phyloP scores from a whole-genome alignment of 352 stramenopile genomes.

The Elongisporangium prolatum region DNA sequence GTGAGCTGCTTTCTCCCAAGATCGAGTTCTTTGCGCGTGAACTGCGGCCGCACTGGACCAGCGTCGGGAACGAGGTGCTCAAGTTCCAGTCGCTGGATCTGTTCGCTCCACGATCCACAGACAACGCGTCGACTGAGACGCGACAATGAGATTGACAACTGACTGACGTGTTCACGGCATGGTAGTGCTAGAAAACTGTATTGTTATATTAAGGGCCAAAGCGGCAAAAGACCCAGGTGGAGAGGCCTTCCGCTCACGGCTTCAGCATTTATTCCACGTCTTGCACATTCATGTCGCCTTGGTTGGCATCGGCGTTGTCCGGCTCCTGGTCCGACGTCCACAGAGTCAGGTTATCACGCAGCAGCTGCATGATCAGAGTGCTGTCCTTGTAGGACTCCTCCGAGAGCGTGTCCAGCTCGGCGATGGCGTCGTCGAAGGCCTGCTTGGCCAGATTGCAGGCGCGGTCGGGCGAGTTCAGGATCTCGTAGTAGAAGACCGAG shows the following conservation, averaged over 20 bases:
- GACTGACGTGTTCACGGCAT: background rate
- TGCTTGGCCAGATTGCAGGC: constrained; percentile 94
- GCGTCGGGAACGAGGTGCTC: constrained; percentile 54
- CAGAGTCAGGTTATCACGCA: constrained; percentile 99
- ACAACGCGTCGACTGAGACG: background rate
- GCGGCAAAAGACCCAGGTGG: background rate
- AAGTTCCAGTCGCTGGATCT: background rate
- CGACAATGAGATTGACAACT: background rate
- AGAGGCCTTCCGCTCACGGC: background rate
- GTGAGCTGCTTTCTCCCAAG: constrained; percentile 9
- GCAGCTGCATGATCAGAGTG: constrained; percentile 99
- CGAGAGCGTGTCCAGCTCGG: constrained; percentile 98
- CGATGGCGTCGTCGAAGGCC: constrained; percentile 99
- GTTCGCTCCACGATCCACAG: background rate
- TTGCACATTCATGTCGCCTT: constrained; percentile 85
- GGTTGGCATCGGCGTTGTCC: constrained; percentile 85
- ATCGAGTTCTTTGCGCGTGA: constrained; percentile 69
- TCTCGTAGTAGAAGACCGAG: constrained; percentile 99
- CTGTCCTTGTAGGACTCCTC: constrained; percentile 99
- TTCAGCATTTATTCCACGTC: constrained; percentile 60
- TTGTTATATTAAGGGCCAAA: background rate
- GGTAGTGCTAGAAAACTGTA: background rate
- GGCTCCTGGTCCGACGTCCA: constrained; percentile 97
- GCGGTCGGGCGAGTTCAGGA: constrained; percentile 94
- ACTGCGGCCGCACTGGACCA: constrained; percentile 52